Conservation (phyloP, 2,329 filamentous ascomycete species). For the Venturia carpophila region DNA sequence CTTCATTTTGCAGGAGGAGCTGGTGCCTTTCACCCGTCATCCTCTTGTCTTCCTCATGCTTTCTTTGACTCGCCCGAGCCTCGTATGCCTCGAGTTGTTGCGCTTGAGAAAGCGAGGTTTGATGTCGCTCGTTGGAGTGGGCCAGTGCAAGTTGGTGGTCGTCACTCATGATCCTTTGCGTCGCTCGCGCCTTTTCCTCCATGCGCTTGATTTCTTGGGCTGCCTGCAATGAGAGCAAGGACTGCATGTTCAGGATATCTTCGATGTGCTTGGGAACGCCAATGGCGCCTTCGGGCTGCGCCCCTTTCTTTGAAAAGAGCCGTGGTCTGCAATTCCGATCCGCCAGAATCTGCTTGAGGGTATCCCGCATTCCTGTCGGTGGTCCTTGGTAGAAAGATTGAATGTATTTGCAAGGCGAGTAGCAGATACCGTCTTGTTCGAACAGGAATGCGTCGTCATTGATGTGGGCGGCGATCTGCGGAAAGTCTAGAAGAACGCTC, state of each 20-base stretch:
- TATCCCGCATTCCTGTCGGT: not conserved
- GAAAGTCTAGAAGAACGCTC: constrained; percentile 12
- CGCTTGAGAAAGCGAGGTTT: constrained; percentile 4
- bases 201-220: constrained; percentile 9
- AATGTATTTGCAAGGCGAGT: constrained; percentile 9
- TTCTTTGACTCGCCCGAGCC: not conserved
- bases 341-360: not conserved
- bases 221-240: constrained; percentile 3
- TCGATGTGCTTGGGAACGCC: constrained; percentile 9
- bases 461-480: constrained; percentile 14
- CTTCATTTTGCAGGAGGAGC: not conserved
- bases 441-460: constrained; percentile 14
- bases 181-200: constrained; percentile 12
- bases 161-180: not conserved
- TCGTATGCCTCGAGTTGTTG: constrained; percentile 12
- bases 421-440: constrained; percentile 6
- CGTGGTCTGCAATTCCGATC: constrained; percentile 13
- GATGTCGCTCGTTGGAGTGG: constrained; percentile 10
- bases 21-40: constrained; percentile 6
- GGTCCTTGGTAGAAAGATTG: constrained; percentile 6
- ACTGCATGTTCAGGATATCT: constrained; percentile 5
- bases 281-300: not conserved
- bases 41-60: constrained; percentile 10
- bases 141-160: constrained; percentile 7
- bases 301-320: not conserved